Evolutionary conservation across 352 stramenopile species (phyloP).

Genomic region (Phytophthora quininea): DNA sequence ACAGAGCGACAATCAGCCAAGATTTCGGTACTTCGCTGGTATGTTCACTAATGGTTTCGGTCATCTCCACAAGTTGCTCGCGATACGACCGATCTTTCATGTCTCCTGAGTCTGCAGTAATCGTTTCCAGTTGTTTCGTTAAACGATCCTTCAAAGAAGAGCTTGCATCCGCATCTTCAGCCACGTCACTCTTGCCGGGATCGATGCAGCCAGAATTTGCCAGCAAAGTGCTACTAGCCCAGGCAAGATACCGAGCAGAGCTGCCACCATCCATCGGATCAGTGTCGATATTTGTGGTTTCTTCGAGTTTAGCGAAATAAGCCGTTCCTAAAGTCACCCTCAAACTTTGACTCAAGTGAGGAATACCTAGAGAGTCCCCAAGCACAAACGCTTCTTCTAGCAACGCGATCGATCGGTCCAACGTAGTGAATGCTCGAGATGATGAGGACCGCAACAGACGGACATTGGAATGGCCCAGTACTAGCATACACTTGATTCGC

Average conservation of each 20-base stretch:
- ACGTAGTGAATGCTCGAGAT: slow-evolving; percentile 42
- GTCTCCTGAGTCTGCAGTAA: slow-evolving; percentile 13
- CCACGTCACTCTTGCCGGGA: slow-evolving; percentile 1
- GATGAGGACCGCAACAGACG: slow-evolving; percentile 46
- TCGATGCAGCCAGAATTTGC: slow-evolving; percentile 39
- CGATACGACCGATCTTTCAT: slow-evolving; percentile 3
- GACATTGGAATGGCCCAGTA: slow-evolving; percentile 49
- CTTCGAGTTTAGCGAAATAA: slow-evolving; percentile 49
- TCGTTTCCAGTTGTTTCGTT: slow-evolving; percentile 25
- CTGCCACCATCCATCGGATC: slow-evolving; percentile 9
- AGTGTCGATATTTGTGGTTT: neutral
- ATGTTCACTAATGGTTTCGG: slow-evolving; percentile 22
- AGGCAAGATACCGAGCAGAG: slow-evolving; percentile 31
- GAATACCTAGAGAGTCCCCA: slow-evolving; percentile 49
- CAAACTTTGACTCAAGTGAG: slow-evolving; percentile 53
- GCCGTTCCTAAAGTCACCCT: slow-evolving; percentile 49
- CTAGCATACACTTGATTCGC: slow-evolving; percentile 50
- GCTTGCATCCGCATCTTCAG: slow-evolving; percentile 8
- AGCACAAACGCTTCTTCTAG: slow-evolving; percentile 54
- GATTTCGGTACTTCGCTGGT: slow-evolving; percentile 40
- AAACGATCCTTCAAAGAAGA: slow-evolving; percentile 20
- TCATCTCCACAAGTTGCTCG: slow-evolving; percentile 23
- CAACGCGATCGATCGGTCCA: slow-evolving; percentile 32
- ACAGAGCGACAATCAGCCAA: slow-evolving; percentile 54
- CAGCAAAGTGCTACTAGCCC: slow-evolving; percentile 45